A percentile compares a stretch with the other conserved stretches of the same genome.
Conservation (phyloP, 352 stramenopile species). For the Phytophthora hibernalis region DNA sequence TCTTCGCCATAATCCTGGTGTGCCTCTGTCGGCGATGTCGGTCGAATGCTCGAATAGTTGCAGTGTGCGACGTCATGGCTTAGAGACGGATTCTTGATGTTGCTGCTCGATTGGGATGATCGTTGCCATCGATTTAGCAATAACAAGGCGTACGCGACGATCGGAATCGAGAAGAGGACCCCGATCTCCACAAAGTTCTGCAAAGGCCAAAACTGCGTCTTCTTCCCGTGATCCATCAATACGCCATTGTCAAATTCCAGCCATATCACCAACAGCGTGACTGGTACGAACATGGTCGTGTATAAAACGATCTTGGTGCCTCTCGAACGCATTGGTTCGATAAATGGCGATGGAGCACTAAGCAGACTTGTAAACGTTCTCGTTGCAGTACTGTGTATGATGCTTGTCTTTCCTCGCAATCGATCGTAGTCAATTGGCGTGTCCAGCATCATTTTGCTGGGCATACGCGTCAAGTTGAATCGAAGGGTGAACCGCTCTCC, state of each 20-base stretch:
- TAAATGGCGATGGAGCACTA: conserved; percentile 34
- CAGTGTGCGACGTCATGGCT: conserved; percentile 4
- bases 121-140: conserved; percentile 22
- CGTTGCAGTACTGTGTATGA: background rate
- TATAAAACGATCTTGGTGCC: conserved; percentile 39
- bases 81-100: conserved; percentile 5
- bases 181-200: conserved; percentile 53
- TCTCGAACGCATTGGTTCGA: conserved; percentile 42
- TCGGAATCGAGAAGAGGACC: conserved; percentile 42
- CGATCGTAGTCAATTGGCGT: conserved; percentile 37
- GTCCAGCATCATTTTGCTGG: conserved; percentile 28
- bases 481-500: conserved; percentile 28
- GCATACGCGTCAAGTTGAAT: conserved; percentile 43
- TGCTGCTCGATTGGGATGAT: conserved; percentile 7
- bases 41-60: conserved; percentile 31
- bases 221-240: conserved; percentile 39
- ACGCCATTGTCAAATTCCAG: conserved; percentile 43
- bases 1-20: background rate
- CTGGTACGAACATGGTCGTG: conserved; percentile 30
- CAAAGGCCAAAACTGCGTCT: conserved; percentile 57
- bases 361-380: conserved; percentile 4
- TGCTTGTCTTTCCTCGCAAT: conserved; percentile 21
- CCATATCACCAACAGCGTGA: conserved; percentile 40
- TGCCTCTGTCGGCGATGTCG: conserved; percentile 17
- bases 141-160: conserved; percentile 38